Percentiles rank a stretch among this genome's conserved stretches.
These are phyloP conservation scores for Vitellaria paradoxa DNA, from an alignment of 179 eudicot genomes.

Conservation along the genomic window DNA sequence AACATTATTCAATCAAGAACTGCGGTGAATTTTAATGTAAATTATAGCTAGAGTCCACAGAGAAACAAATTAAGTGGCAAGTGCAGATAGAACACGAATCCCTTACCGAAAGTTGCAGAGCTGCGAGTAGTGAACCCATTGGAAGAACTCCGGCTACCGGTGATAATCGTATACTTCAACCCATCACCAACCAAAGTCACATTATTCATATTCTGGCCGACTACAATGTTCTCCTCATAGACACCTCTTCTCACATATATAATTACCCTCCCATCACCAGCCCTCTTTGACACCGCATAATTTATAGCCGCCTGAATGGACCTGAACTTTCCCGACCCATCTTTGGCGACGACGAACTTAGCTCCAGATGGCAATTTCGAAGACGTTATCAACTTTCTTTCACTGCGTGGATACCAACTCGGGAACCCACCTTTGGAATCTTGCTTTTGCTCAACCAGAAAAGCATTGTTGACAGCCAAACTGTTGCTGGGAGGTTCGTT, in stretches of 20 bases:
- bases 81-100: too few species aligned
- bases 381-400: constrained; percentile 29
- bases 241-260: constrained; percentile 38
- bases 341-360: constrained; percentile 33
- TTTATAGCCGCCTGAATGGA: constrained; percentile 36
- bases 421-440: constrained; percentile 25
- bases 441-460: not conserved
- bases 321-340: constrained; percentile 30
- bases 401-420: constrained; percentile 28
- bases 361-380: constrained; percentile 16
- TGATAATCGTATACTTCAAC: constrained; percentile 35
- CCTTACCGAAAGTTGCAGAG: constrained; percentile 49
- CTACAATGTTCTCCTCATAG: constrained; percentile 37
- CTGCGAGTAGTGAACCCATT: constrained; percentile 41
- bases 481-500: constrained; percentile 53
- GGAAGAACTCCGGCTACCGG: constrained; percentile 36
- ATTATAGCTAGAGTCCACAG: too few species aligned
- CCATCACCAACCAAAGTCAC: constrained; percentile 51
- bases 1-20: too few species aligned
- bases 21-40: too few species aligned
- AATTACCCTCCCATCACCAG: constrained; percentile 24
- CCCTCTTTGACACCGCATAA: constrained; percentile 24
- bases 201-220: constrained; percentile 21
- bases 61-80: too few species aligned
- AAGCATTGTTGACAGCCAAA: constrained; percentile 42